phyloP scores from a whole-genome alignment of 768 basidiomycete species.

The Leccinum aurantiacum region DNA sequence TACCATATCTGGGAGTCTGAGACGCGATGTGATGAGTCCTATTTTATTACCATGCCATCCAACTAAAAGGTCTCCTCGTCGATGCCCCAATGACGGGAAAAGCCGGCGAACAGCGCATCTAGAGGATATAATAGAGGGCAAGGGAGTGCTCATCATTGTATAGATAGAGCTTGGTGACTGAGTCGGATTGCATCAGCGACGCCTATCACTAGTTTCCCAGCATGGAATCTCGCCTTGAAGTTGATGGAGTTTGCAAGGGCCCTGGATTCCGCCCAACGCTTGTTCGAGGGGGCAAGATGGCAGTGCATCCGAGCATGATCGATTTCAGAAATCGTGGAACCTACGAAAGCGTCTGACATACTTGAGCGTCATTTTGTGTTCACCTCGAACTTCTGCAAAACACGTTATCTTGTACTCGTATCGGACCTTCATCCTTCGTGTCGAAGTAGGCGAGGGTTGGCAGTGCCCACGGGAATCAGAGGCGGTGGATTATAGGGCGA shows the following conservation, averaged over 20 bases:
- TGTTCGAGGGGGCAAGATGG: slow-evolving; percentile 89
- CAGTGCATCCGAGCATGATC: slow-evolving; percentile 87
- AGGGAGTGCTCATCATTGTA: slow-evolving; percentile 87
- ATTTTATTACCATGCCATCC: slow-evolving; percentile 94
- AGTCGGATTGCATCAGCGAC: not conserved
- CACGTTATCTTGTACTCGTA: slow-evolving; percentile 98
- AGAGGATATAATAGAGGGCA: slow-evolving; percentile 80
- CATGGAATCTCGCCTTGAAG: slow-evolving; percentile 60
- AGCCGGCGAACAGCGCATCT: slow-evolving; percentile 77
- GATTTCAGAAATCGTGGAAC: slow-evolving; percentile 8
- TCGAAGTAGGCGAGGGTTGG: slow-evolving; percentile 56
- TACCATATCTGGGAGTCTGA: slow-evolving; percentile 57
- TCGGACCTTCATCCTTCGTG: slow-evolving; percentile 90
- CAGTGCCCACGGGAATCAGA: slow-evolving; percentile 41
- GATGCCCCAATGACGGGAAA: slow-evolving; percentile 89
- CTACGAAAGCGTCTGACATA: slow-evolving; percentile 38
- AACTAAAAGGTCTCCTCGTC: slow-evolving; percentile 97
- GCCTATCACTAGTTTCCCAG: not conserved
- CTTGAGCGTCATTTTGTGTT: slow-evolving; percentile 92
- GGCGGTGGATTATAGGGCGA: slow-evolving; percentile 50
- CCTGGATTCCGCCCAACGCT: slow-evolving; percentile 98
- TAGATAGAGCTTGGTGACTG: slow-evolving; percentile 87
- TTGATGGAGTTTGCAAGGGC: slow-evolving; percentile 93
- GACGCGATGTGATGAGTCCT: slow-evolving; percentile 27
- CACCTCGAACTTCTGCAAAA: slow-evolving; percentile 92